phyloP scores from a whole-genome alignment of 106 monocot species.

The Platanthera guangdongensis region DNA sequence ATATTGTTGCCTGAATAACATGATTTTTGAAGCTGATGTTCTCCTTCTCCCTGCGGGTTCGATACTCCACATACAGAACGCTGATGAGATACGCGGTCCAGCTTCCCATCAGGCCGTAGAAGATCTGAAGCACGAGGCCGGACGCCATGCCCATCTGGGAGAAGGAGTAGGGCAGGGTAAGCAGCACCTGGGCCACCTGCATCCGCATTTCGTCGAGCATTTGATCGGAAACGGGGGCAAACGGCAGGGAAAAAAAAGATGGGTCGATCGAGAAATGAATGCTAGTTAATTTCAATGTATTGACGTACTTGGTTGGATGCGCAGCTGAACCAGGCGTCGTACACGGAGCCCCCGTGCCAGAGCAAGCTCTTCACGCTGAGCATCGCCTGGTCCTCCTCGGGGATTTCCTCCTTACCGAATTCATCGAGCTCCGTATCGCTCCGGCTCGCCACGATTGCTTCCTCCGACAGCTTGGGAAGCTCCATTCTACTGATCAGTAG shows the following conservation, averaged over 20 bases:
- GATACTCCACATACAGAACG: conserved; percentile 56
- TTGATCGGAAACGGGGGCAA: neutral
- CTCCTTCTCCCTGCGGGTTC: conserved; percentile 53
- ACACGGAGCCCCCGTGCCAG: conserved; percentile 52
- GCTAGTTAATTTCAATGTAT: neutral
- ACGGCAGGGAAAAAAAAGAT: neutral
- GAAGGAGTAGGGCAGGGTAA: conserved; percentile 63
- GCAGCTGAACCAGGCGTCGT: conserved; percentile 52
- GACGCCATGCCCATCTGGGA: conserved; percentile 59
- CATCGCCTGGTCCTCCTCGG: neutral
- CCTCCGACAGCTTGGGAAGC: conserved; percentile 10
- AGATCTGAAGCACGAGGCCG: conserved; percentile 41
- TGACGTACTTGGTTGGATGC: conserved; percentile 36
- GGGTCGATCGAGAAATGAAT: neutral
- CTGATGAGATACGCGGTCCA: conserved; percentile 71
- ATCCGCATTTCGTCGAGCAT: neutral
- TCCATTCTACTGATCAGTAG: neutral
- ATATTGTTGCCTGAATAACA: conserved; percentile 27
- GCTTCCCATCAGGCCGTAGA: conserved; percentile 59
- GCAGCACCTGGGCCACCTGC: conserved; percentile 61
- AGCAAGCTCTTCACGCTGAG: conserved; percentile 24
- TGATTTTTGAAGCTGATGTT: conserved; percentile 60
- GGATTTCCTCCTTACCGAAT: conserved; percentile 5
- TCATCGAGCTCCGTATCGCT: conserved; percentile 20
- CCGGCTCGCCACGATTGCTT: conserved; percentile 28